Conservation (phyloP, 495 filamentous ascomycete genomes). For the Cenococcum geophilum region DNA sequence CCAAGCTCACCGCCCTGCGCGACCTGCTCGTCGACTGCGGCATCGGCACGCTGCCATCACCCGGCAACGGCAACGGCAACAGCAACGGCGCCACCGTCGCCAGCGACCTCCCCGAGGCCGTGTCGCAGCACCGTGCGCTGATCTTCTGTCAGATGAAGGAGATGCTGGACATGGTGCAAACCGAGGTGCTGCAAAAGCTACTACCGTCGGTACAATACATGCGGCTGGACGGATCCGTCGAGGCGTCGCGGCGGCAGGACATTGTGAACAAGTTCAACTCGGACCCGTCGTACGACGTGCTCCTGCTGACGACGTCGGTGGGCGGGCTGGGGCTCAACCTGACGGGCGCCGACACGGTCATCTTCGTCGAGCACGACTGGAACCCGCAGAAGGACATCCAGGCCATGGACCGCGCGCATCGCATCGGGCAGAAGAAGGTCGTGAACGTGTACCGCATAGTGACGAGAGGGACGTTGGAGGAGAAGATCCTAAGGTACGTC, state of each 20-base stretch:
- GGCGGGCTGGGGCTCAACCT: conserved; percentile 92
- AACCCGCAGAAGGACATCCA: conserved; percentile 98
- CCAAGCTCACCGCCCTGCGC: conserved; percentile 81
- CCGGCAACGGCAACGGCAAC: conserved; percentile 41
- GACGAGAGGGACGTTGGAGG: conserved; percentile 90
- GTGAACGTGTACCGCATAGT: conserved; percentile 98
- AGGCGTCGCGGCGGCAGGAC: conserved; percentile 83
- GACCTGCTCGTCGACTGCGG: conserved; percentile 93
- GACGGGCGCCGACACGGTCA: conserved; percentile 95
- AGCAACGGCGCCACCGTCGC: conserved; percentile 18
- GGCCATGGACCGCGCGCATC: conserved; percentile 97
- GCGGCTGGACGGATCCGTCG: conserved; percentile 85
- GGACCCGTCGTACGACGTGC: conserved; percentile 88
- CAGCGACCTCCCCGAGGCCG: conserved; percentile 63
- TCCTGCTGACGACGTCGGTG: conserved; percentile 89
- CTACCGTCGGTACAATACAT: conserved; percentile 84
- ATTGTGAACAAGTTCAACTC: conserved; percentile 98
- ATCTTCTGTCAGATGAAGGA: conserved; percentile 99
- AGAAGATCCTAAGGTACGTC: conserved; percentile 89
- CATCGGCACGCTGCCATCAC: conserved; percentile 64
- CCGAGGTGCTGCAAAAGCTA: conserved; percentile 76
- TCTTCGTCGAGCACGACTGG: conserved; percentile 99
- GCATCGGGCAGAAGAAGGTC: conserved; percentile 98
- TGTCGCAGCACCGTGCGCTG: conserved; percentile 89
- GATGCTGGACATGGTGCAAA: conserved; percentile 97